Base-by-base conservation (phyloP, 2,329 filamentous ascomycete species). In the Orbilia oligospora region DNA sequence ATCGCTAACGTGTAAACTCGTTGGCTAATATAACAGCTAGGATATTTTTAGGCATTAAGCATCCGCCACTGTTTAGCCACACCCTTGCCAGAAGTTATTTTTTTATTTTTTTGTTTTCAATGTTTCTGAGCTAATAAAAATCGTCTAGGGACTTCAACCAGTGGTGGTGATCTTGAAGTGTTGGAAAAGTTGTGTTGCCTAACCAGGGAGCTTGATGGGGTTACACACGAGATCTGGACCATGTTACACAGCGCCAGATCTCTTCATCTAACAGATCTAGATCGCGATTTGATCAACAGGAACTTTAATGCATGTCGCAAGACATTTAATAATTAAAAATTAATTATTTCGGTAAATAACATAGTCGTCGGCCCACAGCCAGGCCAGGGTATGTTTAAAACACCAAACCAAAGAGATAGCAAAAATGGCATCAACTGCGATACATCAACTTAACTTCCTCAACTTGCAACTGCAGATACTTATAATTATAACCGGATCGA, bases 171-270 rank as follows among this genome's bases (percentile, higher is more conserved):
- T 18, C 22, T 10, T 18, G 3, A 18, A 55, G 30, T 65, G 61
- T 65, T 65, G 61, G 61, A 65, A 65, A 65, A 49, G 6, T 65
- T 65, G 61, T 12, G 61, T 65, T 65, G 51, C 24, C 51, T 55
- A 0, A 5, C 3, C 14, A 6, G 24, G 12, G 6, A 55, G 51
- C 24, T 33, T 46, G n/a, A 18, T n/a, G 27, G 12, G n/a, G 53
- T 38, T 58, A 58, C 53, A 58, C 53, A 48, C 27, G 5, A 48
- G 44, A 61, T 44, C 22, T 48, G 12, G 4, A 8, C 1, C 24
- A 46, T 9, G 38, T 44, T 64, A 27, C 33, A 46, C 58, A 64
- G 44, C 58, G n/a, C 44, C 38, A 48, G 58, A 30, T 64, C 27
- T 16, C 12, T 24, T 22, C 38, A 33, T 12, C 3, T 9, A 9